Evolutionary conservation across 768 basidiomycete species (phyloP), one percentile per base, ranked within the genome.

Genomic region (Dioszegia crocea): DNA sequence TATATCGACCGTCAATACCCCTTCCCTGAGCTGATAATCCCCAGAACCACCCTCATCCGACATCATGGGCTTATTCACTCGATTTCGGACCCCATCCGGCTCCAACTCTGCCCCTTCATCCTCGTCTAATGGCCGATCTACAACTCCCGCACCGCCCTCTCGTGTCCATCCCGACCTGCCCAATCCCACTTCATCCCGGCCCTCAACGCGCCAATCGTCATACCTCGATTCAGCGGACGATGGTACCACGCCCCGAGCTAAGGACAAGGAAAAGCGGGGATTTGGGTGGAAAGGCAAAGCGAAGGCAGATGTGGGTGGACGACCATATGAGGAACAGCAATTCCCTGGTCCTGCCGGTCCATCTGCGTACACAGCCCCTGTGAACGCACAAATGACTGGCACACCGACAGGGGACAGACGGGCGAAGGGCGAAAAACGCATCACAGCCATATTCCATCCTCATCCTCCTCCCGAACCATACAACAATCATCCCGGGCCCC

Each of bases 261-360:
- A 38, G 16, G 51, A 53, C 23, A 53, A 53, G 26, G 38, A 41
- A 23, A 53, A 50, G 31, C 16, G 23, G 31, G 26, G 36, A 27
- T 53, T 53, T 29, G 51, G 51, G 26, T 53, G 51, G 51, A 53
- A 53, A 19, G 51, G 51, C 2, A 53, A 53, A 21, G 12, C 21
- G 2, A 53, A 53, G 26, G 51, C 19, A 6, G 51, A 53, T 16
- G 21, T 53, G 39, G 38, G 38, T 21, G 51, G 51, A 26, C 21
- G 23, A 41, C 51, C 51, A 27, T 53, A 53, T 19, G 51, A 53
- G 38, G 51, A 53, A 11, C 38, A 53, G 3, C 47, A 27, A 17
- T 46, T 6, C 8, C 21, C 45, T 17, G 40, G 6, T 41, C 10
- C 10, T 41, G 16, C 10, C n/a, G 19, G 40, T 9, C 40, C 16